phyloP scores from a whole-genome alignment of 192 early-diverging fungal genomes.

The Thoreauomyces humboldtii region DNA sequence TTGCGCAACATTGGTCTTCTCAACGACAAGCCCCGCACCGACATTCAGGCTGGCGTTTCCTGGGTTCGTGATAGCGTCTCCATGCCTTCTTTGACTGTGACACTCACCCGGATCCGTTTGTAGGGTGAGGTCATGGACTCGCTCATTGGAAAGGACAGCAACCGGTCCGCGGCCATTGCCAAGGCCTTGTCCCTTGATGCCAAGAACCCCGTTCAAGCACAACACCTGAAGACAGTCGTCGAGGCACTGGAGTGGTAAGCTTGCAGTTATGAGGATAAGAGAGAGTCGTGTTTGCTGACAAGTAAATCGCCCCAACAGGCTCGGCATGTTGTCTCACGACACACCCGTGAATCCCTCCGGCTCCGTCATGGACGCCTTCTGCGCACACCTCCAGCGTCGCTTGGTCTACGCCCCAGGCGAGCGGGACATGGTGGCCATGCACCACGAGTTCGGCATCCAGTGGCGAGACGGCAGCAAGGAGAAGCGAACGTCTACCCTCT shows the following conservation, averaged over 20 bases:
- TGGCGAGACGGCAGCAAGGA: slow-evolving; percentile 60
- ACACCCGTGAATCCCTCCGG: slow-evolving; percentile 27
- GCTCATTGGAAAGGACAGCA: slow-evolving; percentile 7
- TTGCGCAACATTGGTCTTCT: slow-evolving; percentile 80
- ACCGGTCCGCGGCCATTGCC: slow-evolving; percentile 15
- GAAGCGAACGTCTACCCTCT: slow-evolving; percentile 77
- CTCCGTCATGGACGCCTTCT: slow-evolving; percentile 80
- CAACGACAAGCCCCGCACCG: slow-evolving; percentile 44
- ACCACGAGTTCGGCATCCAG: slow-evolving; percentile 91
- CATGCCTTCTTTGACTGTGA: no score
- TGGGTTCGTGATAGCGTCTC: slow-evolving; percentile 14
- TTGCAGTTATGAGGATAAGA: no score
- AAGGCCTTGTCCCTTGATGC: not conserved
- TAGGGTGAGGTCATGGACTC: slow-evolving; percentile 11
- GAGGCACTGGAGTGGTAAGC: slow-evolving; percentile 59
- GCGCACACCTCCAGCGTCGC: slow-evolving; percentile 71
- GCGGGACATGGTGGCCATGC: slow-evolving; percentile 90
- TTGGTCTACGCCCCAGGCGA: slow-evolving; percentile 76
- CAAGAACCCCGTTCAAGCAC: slow-evolving; percentile 1
- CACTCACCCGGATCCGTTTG: no score
- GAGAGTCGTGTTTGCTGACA: not conserved
- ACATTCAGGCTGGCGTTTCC: slow-evolving; percentile 20
- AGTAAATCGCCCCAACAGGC: slow-evolving; percentile 16
- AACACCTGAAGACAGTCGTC: slow-evolving; percentile 43
- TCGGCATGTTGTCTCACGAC: slow-evolving; percentile 25